A percentile compares a stretch with the other conserved stretches of the same genome.
These are phyloP conservation scores for Cyberlindnera sargentensis DNA, from an alignment of 805 yeast species.

Conservation along the genomic window DNA sequence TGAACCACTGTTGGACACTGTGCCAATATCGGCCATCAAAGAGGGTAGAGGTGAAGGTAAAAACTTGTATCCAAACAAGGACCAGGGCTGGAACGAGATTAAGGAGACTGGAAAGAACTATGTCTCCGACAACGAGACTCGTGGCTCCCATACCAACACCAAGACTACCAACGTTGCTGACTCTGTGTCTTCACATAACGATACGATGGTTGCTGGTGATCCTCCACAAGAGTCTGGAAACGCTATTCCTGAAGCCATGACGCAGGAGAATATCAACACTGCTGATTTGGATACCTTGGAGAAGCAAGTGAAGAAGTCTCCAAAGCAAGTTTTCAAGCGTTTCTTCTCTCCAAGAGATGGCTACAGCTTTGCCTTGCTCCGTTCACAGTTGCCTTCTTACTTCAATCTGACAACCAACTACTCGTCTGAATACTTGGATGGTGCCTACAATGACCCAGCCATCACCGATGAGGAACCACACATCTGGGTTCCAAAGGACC, in stretches of 20 bases:
- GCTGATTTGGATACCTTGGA: slow-evolving; percentile 13
- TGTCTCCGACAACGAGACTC: slow-evolving; percentile 11
- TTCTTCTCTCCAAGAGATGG: slow-evolving; percentile 35
- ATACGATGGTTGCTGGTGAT: slow-evolving; percentile 20
- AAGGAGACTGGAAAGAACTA: slow-evolving; percentile 39
- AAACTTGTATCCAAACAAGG: slow-evolving; percentile 50
- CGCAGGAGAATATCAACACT: slow-evolving; percentile 22
- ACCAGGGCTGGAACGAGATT: slow-evolving; percentile 58
- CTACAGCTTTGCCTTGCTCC: slow-evolving; percentile 39
- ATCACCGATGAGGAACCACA: slow-evolving; percentile 50
- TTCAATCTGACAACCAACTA: slow-evolving; percentile 29
- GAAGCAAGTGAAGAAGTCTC: slow-evolving; percentile 14
- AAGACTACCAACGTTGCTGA: slow-evolving; percentile 18
- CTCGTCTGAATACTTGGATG: slow-evolving; percentile 23
- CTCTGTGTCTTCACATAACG: slow-evolving; percentile 23
- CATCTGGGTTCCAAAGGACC: slow-evolving; percentile 67
- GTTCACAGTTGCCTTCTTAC: slow-evolving; percentile 31
- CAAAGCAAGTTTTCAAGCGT: slow-evolving; percentile 18
- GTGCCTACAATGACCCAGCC: slow-evolving; percentile 49
- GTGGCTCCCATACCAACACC: slow-evolving; percentile 23
- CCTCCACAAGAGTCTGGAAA: slow-evolving; percentile 1
- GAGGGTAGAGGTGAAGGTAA: slow-evolving; percentile 32
- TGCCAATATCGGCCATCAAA: slow-evolving; percentile 54
- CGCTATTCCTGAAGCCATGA: background rate
- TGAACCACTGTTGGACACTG: slow-evolving; percentile 56